Percentiles rank a stretch among this genome's conserved stretches.
Evolutionary conservation across 805 yeast genomes (phyloP).

Genomic region (Candida yuanshanica): DNA sequence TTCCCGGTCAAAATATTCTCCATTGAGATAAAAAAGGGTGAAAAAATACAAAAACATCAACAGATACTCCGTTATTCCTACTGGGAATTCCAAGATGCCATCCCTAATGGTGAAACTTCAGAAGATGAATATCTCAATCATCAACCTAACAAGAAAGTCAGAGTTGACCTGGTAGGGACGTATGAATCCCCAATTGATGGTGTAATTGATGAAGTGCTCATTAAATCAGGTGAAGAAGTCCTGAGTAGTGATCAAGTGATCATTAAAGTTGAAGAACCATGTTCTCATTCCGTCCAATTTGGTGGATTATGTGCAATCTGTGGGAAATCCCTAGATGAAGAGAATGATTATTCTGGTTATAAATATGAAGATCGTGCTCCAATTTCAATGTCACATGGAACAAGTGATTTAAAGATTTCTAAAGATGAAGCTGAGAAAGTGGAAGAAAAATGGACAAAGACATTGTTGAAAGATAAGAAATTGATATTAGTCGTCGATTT

Average conservation of each 20-base stretch:
- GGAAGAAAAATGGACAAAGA: constrained; percentile 59
- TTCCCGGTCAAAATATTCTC: constrained; percentile 35
- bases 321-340: constrained; percentile 48
- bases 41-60: constrained; percentile 31
- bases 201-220: constrained; percentile 41
- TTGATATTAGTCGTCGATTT: constrained; percentile 90
- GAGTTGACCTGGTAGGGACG: constrained; percentile 66
- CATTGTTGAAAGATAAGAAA: constrained; percentile 57
- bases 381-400: constrained; percentile 84
- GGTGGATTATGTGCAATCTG: constrained; percentile 8
- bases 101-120: constrained; percentile 20
- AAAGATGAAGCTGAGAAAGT: constrained; percentile 81
- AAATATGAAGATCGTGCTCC: constrained; percentile 63
- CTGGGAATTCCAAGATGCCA: constrained; percentile 36
- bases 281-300: constrained; percentile 88
- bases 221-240: constrained; percentile 57
- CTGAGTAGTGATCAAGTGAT: constrained; percentile 40
- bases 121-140: constrained; percentile 9
- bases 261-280: constrained; percentile 66
- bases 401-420: constrained; percentile 76
- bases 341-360: constrained; percentile 67
- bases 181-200: constrained; percentile 87
- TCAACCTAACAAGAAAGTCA: constrained; percentile 26
- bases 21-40: constrained; percentile 26
- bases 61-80: constrained; percentile 38